Evolutionary conservation across 768 basidiomycete species (phyloP), one percentile per base, ranked within the genome.

Genomic region (Boletus rubescentipes): DNA sequence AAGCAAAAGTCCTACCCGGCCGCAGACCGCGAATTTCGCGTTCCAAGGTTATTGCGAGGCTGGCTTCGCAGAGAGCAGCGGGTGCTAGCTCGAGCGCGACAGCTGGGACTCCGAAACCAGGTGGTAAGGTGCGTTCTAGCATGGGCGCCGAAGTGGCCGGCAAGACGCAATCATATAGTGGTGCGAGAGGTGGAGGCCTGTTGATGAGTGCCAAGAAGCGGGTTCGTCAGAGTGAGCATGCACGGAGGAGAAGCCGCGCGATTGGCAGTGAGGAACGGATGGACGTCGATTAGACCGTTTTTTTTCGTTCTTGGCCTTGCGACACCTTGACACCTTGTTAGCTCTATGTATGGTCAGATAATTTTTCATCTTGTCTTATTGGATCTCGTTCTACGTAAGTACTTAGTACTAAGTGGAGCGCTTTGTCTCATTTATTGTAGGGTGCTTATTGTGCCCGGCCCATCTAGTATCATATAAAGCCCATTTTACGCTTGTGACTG

Each of bases 21-120:
- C 80, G 87, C 52, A 85, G 83, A 65, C 90, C 90, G 5, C 81
- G 89, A 9, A 89, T 92, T 58, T 92, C 90, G 39, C 81, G 91
- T 36, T 89, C 88, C 26, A 86, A 85, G 56, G 87, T 92, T 37
- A 89, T 91, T 41, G 87, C 89, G 0, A 82, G 78, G 60, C 73
- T 91, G 34, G 87, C 85, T 1, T 86, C 86, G 14, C 86, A 91
- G 67, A 82, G 90, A 7, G 81, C 79, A 14, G 68, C 67, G 10
- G 69, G 64, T 10, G 14, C 50, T 4, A 16, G 50, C 12, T 10
- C 62, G 26, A 46, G 46, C 4, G 2, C 64, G 9, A 62, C 58
- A 9, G 37, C 55, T 9, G 43, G 58, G 21, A 55, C 61, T 3
- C 57, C 59, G n/a, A 55, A 60, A 49, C 41, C 69, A 64, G 54